Evolutionary conservation across 2,329 filamentous ascomycete genomes (phyloP).

Genomic region (Aspergillus neoniger): DNA sequence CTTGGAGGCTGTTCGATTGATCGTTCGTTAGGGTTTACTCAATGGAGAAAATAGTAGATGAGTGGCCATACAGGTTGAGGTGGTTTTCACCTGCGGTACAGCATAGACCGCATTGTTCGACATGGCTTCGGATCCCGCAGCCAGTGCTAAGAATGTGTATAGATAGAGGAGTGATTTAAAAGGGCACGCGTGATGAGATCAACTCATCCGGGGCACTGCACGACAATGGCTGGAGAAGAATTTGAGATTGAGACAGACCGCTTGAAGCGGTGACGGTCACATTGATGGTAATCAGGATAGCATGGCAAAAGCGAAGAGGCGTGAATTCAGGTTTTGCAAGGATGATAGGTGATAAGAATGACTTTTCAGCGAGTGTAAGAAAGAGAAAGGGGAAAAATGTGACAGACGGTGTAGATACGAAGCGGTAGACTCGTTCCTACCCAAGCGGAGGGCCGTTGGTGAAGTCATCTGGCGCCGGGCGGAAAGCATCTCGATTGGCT

Average conservation of each 20-base stretch:
- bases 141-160: conserved; percentile 9
- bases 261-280: conserved; percentile 13
- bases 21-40: not conserved
- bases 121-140: conserved; percentile 24
- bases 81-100: conserved; percentile 33
- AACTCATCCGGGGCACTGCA: conserved; percentile 1
- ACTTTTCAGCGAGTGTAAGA: not conserved
- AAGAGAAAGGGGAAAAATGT: not conserved
- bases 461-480: conserved; percentile 22
- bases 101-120: conserved; percentile 34
- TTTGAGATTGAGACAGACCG: conserved; percentile 11
- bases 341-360: not conserved
- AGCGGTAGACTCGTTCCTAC: conserved; percentile 2
- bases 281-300: not conserved
- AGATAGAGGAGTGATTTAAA: not conserved
- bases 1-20: conserved; percentile 37
- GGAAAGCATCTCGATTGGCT: conserved; percentile 17
- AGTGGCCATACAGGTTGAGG: conserved; percentile 32
- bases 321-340: not conserved
- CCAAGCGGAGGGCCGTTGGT: conserved; percentile 15
- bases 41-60: not conserved
- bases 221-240: not conserved
- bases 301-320: conserved; percentile 11
- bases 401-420: conserved; percentile 7
- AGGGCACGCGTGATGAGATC: not conserved